A percentile compares a stretch with the other conserved stretches of the same genome.
These are phyloP conservation scores for Syncephalastrum racemosum DNA, from an alignment of 371 early-diverging fungal species.

Conservation along the genomic window DNA sequence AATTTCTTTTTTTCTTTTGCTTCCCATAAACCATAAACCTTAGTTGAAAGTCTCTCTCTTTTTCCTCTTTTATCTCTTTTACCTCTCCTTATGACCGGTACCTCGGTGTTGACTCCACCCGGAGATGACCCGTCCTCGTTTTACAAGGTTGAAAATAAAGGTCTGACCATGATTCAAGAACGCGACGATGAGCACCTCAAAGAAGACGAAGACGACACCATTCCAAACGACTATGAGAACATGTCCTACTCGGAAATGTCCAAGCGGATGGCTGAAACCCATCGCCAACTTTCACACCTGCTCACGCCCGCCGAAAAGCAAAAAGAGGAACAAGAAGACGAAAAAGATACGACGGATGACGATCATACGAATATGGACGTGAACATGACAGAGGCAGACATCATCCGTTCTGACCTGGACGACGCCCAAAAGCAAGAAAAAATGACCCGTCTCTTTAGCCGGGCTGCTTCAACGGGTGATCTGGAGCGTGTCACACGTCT, in stretches of 20 bases:
- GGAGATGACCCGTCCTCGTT: slow-evolving; percentile 2
- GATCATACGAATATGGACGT: slow-evolving; percentile 9
- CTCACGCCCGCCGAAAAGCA: slow-evolving; percentile 8
- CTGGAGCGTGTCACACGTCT: slow-evolving; percentile 82
- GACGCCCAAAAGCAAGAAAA: slow-evolving; percentile 47
- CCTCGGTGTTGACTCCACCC: slow-evolving; percentile 18
- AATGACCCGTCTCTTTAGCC: slow-evolving; percentile 53
- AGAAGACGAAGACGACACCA: slow-evolving; percentile 2
- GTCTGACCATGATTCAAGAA: slow-evolving; percentile 23
- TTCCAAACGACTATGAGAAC: slow-evolving; percentile 40
- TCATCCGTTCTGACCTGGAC: slow-evolving; percentile 19
- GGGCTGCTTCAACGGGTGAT: slow-evolving; percentile 85
- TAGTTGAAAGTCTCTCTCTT: not conserved
- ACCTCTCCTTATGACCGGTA: slow-evolving; percentile 16
- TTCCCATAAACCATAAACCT: not conserved
- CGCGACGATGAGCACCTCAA: slow-evolving; percentile 20
- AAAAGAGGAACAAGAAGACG: slow-evolving; percentile 2
- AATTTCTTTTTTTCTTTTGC: not conserved
- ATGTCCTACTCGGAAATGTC: slow-evolving; percentile 51
- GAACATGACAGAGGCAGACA: not conserved
- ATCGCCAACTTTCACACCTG: slow-evolving; percentile 30
- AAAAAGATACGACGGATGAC: slow-evolving; percentile 6
- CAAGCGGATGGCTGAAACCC: slow-evolving; percentile 41
- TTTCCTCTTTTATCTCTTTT: not conserved
- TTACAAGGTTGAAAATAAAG: slow-evolving; percentile 2